These are phyloP conservation scores for Candida tallmaniae DNA, from an alignment of 805 yeast genomes.

Conservation along the genomic window DNA sequence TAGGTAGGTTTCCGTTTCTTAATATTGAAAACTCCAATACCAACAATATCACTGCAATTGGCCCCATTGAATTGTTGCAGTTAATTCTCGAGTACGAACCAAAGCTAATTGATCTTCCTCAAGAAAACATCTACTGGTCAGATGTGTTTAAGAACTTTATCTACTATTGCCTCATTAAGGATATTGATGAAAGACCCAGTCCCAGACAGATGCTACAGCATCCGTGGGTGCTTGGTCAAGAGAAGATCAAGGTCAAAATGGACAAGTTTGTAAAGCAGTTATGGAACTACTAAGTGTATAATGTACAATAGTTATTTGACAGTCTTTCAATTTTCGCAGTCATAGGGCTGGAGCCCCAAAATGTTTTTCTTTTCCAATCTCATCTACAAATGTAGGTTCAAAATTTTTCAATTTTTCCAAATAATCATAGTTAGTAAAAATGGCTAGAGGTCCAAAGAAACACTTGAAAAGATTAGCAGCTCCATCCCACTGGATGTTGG, in stretches of 20 bases:
- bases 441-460: constrained; percentile 57
- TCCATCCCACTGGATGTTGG: constrained; percentile 99
- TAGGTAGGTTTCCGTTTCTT: constrained; percentile 79
- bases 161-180: constrained; percentile 74
- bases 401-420: constrained; percentile 1
- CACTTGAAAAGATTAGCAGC: constrained; percentile 99
- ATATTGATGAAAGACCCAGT: constrained; percentile 75
- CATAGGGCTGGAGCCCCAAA: constrained; percentile 3
- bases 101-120: constrained; percentile 69
- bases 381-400: background rate
- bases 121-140: constrained; percentile 74
- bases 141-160: constrained; percentile 79
- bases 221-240: constrained; percentile 88
- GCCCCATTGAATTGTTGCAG: constrained; percentile 80
- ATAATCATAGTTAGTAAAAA: constrained; percentile 2
- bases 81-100: constrained; percentile 83
- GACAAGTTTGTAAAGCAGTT: constrained; percentile 73
- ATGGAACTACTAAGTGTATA: constrained; percentile 54
- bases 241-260: constrained; percentile 72
- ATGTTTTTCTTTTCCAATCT: background rate
- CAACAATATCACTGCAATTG: constrained; percentile 25
- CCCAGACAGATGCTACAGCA: constrained; percentile 92
- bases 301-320: too few species aligned
- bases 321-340: too few species aligned
- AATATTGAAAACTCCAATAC: constrained; percentile 21